Evolutionary conservation across 768 basidiomycete species (phyloP).

Genomic region (Tulasnella sp.): DNA sequence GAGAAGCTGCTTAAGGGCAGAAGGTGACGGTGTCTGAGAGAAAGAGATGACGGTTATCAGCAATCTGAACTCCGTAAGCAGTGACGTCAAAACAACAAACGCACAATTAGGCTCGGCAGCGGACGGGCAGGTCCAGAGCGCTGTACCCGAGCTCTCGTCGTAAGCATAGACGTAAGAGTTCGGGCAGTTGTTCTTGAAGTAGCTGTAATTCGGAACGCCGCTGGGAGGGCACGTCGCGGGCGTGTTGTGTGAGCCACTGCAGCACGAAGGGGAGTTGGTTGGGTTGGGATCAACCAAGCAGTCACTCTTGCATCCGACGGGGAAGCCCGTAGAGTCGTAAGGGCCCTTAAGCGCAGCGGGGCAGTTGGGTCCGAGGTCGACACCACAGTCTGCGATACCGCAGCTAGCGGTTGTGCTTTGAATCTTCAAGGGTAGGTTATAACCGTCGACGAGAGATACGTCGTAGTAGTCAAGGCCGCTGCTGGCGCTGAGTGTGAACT

Average conservation of each 20-base stretch:
- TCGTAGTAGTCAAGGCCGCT: conserved; percentile 15
- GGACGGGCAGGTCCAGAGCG: conserved; percentile 13
- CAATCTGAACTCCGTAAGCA: not conserved
- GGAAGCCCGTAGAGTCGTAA: conserved; percentile 17
- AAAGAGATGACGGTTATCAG: not conserved
- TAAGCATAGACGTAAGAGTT: conserved; percentile 18
- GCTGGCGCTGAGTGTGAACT: conserved; percentile 16
- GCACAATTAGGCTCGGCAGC: conserved; percentile 12
- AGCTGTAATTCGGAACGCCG: conserved; percentile 17
- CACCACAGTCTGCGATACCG: not conserved
- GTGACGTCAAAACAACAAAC: not conserved
- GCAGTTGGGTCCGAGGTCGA: conserved; percentile 2
- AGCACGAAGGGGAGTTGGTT: conserved; percentile 20
- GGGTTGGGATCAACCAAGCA: conserved; percentile 21
- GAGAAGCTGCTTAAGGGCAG: not conserved
- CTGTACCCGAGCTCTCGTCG: conserved; percentile 19
- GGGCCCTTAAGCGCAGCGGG: conserved; percentile 1
- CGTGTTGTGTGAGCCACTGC: conserved; percentile 19
- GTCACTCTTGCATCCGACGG: conserved; percentile 22
- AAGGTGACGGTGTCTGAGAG: conserved; percentile 17
- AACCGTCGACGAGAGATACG: conserved; percentile 21
- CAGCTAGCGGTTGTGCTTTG: conserved; percentile 11
- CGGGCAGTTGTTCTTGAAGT: conserved; percentile 20
- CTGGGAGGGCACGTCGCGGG: conserved; percentile 20
- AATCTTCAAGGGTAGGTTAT: conserved; percentile 19